Percentiles rank a stretch among this genome's conserved stretches.
Evolutionary conservation across 1,284 basidiomycete genomes (phyloP).

Genomic region (Sphaerobolus stellatus): DNA sequence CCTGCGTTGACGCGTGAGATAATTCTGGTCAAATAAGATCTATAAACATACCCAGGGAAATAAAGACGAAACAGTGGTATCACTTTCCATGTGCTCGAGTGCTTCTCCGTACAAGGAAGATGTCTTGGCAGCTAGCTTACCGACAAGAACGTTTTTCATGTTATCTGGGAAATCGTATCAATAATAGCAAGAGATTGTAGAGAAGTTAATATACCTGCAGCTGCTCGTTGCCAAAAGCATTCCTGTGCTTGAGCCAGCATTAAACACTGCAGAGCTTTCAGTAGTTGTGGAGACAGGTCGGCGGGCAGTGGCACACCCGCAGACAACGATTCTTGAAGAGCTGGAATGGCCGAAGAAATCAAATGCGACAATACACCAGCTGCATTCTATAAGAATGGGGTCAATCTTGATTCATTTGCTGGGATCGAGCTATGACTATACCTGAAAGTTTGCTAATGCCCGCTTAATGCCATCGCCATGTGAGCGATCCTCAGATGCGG

Average conservation of each 20-base stretch:
- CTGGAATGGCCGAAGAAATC: slow-evolving; percentile 55
- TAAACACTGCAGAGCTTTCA: slow-evolving; percentile 69
- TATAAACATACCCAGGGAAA: slow-evolving; percentile 5
- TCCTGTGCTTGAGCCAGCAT: slow-evolving; percentile 96
- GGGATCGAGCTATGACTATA: slow-evolving; percentile 24
- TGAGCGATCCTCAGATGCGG: slow-evolving; percentile 64
- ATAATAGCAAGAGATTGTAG: slow-evolving; percentile 10
- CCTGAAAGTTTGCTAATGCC: slow-evolving; percentile 72
- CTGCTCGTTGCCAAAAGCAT: slow-evolving; percentile 94
- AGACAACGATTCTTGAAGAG: slow-evolving; percentile 49
- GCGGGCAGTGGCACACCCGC: slow-evolving; percentile 49
- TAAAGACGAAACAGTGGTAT: not conserved
- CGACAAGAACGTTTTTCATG: slow-evolving; percentile 83
- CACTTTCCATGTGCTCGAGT: slow-evolving; percentile 8
- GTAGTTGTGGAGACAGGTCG: slow-evolving; percentile 66
- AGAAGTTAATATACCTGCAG: slow-evolving; percentile 56
- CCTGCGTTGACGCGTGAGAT: slow-evolving; percentile 40
- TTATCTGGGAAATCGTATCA: slow-evolving; percentile 46
- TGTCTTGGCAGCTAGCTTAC: slow-evolving; percentile 81
- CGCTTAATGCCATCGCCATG: slow-evolving; percentile 76
- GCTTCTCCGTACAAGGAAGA: slow-evolving; percentile 4
- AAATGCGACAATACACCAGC: slow-evolving; percentile 77
- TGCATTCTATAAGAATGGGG: slow-evolving; percentile 53
- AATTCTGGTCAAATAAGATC: not conserved
- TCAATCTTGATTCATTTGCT: not conserved